Percentiles rank a stretch among this genome's conserved stretches.
Evolutionary conservation across 2,329 filamentous ascomycete genomes (phyloP).

Genomic region (Hypomyces perniciosus): DNA sequence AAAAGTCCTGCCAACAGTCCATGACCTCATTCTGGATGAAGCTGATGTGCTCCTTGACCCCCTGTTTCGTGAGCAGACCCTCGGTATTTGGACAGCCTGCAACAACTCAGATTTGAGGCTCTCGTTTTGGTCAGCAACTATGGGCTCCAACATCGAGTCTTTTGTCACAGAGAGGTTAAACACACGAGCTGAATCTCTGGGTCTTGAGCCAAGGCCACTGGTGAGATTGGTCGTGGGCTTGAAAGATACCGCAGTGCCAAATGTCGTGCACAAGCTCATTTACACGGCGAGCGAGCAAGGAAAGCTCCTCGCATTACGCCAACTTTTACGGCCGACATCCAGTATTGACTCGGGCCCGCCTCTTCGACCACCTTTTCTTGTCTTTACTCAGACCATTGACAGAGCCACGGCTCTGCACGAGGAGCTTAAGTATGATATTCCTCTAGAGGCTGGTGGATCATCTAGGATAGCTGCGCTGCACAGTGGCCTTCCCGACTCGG

Average conservation of each 20-base stretch:
- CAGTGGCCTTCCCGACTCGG: slow-evolving; percentile 71
- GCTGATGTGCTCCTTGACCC: slow-evolving; percentile 90
- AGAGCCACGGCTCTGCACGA: slow-evolving; percentile 81
- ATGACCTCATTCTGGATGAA: slow-evolving; percentile 79
- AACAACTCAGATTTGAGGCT: slow-evolving; percentile 62
- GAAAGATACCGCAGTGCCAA: slow-evolving; percentile 92
- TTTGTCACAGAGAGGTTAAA: slow-evolving; percentile 65
- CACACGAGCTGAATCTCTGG: slow-evolving; percentile 40
- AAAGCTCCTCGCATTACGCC: slow-evolving; percentile 84
- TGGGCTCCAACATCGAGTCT: slow-evolving; percentile 86
- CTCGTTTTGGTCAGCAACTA: slow-evolving; percentile 93
- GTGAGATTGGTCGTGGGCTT: slow-evolving; percentile 89
- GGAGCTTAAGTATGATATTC: slow-evolving; percentile 92
- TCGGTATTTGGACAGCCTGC: slow-evolving; percentile 77
- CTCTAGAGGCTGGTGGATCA: slow-evolving; percentile 76
- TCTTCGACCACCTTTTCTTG: slow-evolving; percentile 81
- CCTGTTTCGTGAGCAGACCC: slow-evolving; percentile 82
- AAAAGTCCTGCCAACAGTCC: slow-evolving; percentile 58
- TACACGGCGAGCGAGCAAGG: slow-evolving; percentile 92
- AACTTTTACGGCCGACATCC: slow-evolving; percentile 73
- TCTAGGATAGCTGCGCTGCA: slow-evolving; percentile 85
- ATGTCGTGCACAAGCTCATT: slow-evolving; percentile 79
- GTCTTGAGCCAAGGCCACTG: slow-evolving; percentile 43
- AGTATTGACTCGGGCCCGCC: slow-evolving; percentile 48
- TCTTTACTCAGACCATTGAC: slow-evolving; percentile 95